A percentile compares a stretch with the other conserved stretches of the same genome.
Conservation (phyloP, 345 rosid species). For the Cardamine resedifolia region DNA sequence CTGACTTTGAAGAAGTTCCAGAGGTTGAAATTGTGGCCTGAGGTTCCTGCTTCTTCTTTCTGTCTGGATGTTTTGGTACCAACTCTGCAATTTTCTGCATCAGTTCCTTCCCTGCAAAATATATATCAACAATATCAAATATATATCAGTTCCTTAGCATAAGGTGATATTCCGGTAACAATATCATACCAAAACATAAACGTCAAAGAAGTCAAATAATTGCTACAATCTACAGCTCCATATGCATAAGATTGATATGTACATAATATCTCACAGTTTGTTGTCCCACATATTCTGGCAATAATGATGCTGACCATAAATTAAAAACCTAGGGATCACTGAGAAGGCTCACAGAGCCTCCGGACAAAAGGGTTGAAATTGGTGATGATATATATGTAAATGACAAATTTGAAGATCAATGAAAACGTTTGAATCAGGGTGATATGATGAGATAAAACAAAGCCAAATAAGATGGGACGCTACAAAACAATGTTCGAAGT, state of each 20-base stretch:
- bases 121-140: constrained; percentile 16
- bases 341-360: neutral
- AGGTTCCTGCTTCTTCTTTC: constrained; percentile 80
- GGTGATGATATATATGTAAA: too few species aligned
- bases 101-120: constrained; percentile 73
- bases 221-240: neutral
- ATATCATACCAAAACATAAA: constrained; percentile 6
- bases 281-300: neutral
- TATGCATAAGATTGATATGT: neutral
- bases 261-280: neutral
- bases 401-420: constrained; percentile 7
- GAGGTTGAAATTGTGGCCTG: constrained; percentile 52
- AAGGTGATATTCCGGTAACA: neutral
- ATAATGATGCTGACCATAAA: neutral
- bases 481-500: neutral
- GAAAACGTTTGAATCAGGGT: neutral
- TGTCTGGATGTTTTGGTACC: constrained; percentile 85
- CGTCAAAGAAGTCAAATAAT: neutral
- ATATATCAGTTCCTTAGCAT: neutral
- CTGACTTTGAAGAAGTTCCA: constrained; percentile 52
- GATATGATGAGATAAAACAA: neutral
- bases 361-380: neutral
- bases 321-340: neutral
- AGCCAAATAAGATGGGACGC: neutral
- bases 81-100: constrained; percentile 87